A percentile compares a stretch with the other conserved stretches of the same genome.
phyloP scores from a whole-genome alignment of 2,329 filamentous ascomycete genomes.

The Colletotrichum graminicola region DNA sequence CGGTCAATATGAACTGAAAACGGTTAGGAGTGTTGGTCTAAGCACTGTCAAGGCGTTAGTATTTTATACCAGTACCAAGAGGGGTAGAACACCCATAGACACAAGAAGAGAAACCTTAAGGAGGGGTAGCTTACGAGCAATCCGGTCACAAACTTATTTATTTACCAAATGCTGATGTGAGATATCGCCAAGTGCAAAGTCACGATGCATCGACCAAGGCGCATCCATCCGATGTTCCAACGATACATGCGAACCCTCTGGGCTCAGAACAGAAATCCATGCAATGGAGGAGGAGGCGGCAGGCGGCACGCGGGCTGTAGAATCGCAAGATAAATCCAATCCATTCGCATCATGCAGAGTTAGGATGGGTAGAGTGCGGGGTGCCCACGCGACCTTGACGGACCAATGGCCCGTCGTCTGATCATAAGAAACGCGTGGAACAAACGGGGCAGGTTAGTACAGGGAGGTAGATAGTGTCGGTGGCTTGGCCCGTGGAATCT shows the following conservation, averaged over 20 bases:
- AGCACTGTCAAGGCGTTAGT: slow-evolving; percentile 35
- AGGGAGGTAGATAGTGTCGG: slow-evolving; percentile 13
- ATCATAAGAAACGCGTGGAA: slow-evolving; percentile 20
- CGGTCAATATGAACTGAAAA: neutral
- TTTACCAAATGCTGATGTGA: neutral
- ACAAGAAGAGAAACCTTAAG: slow-evolving; percentile 24
- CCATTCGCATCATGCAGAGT: slow-evolving; percentile 9
- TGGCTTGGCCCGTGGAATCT: neutral
- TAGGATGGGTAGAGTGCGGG: slow-evolving; percentile 20
- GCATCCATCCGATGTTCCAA: neutral
- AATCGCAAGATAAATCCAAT: neutral
- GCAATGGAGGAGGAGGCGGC: neutral
- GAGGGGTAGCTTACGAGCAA: slow-evolving; percentile 29
- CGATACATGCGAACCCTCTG: neutral
- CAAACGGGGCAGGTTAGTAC: slow-evolving; percentile 12
- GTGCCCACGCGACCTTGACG: slow-evolving; percentile 20
- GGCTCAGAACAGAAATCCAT: too few relatives aligned
- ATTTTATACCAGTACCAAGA: slow-evolving; percentile 23
- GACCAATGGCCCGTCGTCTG: slow-evolving; percentile 19
- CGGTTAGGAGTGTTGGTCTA: slow-evolving; percentile 15
- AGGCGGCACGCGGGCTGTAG: neutral
- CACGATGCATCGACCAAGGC: neutral
- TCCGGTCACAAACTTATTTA: slow-evolving; percentile 10
- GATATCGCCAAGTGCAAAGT: neutral
- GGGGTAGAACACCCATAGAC: slow-evolving; percentile 32